A percentile compares a stretch with the other conserved stretches of the same genome.
phyloP scores from a whole-genome alignment of 345 rosid genomes.

The Eucalyptus globulus region DNA sequence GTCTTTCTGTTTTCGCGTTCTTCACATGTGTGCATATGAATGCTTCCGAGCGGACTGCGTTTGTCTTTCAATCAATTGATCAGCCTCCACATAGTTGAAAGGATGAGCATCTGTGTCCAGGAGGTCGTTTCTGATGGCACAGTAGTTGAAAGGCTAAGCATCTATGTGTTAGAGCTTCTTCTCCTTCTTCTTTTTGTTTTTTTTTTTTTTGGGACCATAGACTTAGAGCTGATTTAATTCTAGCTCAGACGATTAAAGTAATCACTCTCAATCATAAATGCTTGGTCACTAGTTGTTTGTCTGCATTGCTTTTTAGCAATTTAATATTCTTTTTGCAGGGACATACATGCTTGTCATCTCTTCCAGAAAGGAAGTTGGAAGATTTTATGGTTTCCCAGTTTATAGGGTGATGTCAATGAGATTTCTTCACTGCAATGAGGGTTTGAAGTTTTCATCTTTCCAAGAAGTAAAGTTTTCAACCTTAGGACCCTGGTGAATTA shows the following conservation, averaged over 20 bases:
- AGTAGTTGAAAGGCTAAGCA: neutral
- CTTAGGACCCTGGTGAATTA: neutral
- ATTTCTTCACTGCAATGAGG: constrained; percentile 70
- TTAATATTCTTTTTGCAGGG: constrained; percentile 22
- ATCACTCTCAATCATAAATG: neutral
- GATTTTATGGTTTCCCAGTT: constrained; percentile 68
- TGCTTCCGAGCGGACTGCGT: neutral
- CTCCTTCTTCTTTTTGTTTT: neutral
- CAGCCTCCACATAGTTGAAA: neutral
- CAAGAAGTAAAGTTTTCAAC: constrained; percentile 52
- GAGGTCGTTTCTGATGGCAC: neutral
- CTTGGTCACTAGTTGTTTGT: neutral
- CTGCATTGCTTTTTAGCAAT: neutral
- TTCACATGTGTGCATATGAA: neutral
- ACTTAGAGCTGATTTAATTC: neutral
- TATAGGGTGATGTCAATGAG: constrained; percentile 60
- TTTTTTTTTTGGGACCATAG: neutral
- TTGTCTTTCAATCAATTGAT: neutral
- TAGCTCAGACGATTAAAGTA: neutral
- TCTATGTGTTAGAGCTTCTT: neutral
- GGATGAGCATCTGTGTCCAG: neutral
- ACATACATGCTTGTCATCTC: constrained; percentile 68
- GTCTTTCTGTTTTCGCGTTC: neutral
- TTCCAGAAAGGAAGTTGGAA: constrained; percentile 59
- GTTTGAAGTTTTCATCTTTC: constrained; percentile 43